Evolutionary conservation across 2,329 filamentous ascomycete species (phyloP).

Genomic region (Fusarium paranaense): DNA sequence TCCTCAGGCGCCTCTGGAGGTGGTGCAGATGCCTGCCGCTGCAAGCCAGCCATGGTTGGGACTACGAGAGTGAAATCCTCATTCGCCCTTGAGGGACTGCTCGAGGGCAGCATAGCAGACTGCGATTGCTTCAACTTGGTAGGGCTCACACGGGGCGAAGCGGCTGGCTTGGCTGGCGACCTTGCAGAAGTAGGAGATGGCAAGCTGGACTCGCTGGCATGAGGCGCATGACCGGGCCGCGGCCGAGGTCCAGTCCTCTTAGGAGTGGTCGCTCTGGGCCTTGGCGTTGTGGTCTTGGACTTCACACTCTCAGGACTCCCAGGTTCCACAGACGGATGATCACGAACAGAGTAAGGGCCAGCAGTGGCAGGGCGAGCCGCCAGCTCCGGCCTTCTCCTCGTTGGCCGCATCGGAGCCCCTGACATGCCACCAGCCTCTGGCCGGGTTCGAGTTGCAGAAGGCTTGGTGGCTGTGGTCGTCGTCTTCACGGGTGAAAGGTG

Average conservation of each 20-base stretch:
- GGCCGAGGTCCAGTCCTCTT: conserved; percentile 60
- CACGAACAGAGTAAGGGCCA: conserved; percentile 72
- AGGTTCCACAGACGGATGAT: conserved; percentile 48
- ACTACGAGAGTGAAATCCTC: conserved; percentile 67
- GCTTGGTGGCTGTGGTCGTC: conserved; percentile 44
- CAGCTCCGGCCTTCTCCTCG: conserved; percentile 68
- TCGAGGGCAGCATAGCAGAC: conserved; percentile 41
- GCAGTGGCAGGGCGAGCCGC: conserved; percentile 71
- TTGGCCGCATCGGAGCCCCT: conserved; percentile 72
- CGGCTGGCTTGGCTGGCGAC: conserved; percentile 47
- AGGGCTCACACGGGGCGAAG: conserved; percentile 58
- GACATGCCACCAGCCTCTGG: conserved; percentile 69
- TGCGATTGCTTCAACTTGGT: conserved; percentile 52
- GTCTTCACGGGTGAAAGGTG: conserved; percentile 65
- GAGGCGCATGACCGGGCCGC: conserved; percentile 60
- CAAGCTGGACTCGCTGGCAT: conserved; percentile 63
- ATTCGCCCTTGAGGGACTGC: conserved; percentile 61
- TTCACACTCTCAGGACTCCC: conserved; percentile 61
- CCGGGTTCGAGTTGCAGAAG: conserved; percentile 54
- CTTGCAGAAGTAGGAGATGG: conserved; percentile 56
- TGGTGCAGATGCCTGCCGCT: conserved; percentile 26
- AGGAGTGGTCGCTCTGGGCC: conserved; percentile 64
- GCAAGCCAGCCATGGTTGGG: conserved; percentile 57
- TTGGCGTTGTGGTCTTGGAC: conserved; percentile 62
- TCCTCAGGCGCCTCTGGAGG: conserved; percentile 20